Percentiles rank a stretch among this genome's conserved stretches.
Evolutionary conservation across 192 early-diverging fungal genomes (phyloP).

Genomic region (Umbelopsis sp.): DNA sequence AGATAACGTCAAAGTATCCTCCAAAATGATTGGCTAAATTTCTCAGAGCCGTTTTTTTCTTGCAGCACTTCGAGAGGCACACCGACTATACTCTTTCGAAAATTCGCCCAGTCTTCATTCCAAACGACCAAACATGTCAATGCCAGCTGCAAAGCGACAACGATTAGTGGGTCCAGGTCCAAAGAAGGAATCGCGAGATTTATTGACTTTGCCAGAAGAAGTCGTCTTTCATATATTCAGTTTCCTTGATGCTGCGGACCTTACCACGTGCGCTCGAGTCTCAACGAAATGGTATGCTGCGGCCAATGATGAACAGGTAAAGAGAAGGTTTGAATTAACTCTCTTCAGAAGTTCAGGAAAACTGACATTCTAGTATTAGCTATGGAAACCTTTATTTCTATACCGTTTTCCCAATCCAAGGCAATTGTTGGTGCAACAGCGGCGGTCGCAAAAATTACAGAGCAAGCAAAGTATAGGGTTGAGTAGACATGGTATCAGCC

Average conservation of each 20-base stretch:
- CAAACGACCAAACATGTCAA: not conserved
- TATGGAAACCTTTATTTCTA: constrained; percentile 52
- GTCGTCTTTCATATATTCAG: constrained; percentile 44
- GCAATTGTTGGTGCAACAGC: not conserved
- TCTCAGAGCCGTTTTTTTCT: no score
- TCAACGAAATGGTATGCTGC: constrained; percentile 43
- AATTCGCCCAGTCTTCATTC: not conserved
- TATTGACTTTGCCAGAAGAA: constrained; percentile 46
- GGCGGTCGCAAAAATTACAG: not conserved
- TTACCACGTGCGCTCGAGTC: constrained; percentile 36
- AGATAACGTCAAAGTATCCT: no score
- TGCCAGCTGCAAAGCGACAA: constrained; percentile 6
- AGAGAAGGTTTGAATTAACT: not conserved
- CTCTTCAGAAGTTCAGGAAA: no score
- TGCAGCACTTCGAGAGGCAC: no score
- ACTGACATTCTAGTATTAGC: constrained; percentile 19
- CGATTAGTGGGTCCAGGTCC: not conserved
- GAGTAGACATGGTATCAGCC: not conserved
- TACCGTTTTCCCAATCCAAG: constrained; percentile 37
- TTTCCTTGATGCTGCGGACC: constrained; percentile 41
- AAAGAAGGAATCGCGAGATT: not conserved
- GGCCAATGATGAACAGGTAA: constrained; percentile 47
- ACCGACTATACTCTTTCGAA: no score
- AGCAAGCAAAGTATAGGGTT: not conserved
- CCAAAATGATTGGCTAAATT: no score